Percentiles rank a stretch among this genome's conserved stretches.
phyloP scores from a whole-genome alignment of 768 basidiomycete species.

The Lactarius vividus region DNA sequence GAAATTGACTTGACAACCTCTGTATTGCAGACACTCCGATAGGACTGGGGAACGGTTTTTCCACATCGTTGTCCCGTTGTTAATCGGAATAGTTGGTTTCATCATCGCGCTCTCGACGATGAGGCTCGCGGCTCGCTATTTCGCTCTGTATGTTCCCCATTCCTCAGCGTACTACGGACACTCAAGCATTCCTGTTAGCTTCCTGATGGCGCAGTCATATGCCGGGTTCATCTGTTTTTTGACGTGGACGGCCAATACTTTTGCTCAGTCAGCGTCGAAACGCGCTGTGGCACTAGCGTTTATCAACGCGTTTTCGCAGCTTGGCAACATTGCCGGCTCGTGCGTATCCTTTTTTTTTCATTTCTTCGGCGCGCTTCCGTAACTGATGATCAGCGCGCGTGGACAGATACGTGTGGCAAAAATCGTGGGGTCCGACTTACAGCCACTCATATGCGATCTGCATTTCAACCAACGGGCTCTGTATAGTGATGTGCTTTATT shows the following conservation, averaged over 20 bases:
- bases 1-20: conserved; percentile 1
- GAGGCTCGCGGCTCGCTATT: conserved; percentile 59
- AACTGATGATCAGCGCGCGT: conserved; percentile 8
- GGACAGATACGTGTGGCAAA: conserved; percentile 63
- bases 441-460: conserved; percentile 69
- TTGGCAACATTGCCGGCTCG: conserved; percentile 84
- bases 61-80: conserved; percentile 55
- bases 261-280: conserved; percentile 83
- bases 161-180: not conserved
- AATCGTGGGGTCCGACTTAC: conserved; percentile 69
- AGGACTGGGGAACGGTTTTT: conserved; percentile 63
- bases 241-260: conserved; percentile 52
- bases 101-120: conserved; percentile 61
- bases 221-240: conserved; percentile 67
- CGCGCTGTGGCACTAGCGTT: conserved; percentile 84
- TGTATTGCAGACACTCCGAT: conserved; percentile 61
- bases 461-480: conserved; percentile 51
- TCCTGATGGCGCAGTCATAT: conserved; percentile 75
- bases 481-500: conserved; percentile 39
- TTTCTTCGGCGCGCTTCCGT: conserved; percentile 3
- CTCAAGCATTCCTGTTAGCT: conserved; percentile 40
- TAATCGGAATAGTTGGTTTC: conserved; percentile 66
- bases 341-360: conserved; percentile 42
- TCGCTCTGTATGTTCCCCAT: conserved; percentile 49
- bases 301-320: conserved; percentile 76